Conservation (phyloP, 768 basidiomycete species). For the Pisolithus orientalis region DNA sequence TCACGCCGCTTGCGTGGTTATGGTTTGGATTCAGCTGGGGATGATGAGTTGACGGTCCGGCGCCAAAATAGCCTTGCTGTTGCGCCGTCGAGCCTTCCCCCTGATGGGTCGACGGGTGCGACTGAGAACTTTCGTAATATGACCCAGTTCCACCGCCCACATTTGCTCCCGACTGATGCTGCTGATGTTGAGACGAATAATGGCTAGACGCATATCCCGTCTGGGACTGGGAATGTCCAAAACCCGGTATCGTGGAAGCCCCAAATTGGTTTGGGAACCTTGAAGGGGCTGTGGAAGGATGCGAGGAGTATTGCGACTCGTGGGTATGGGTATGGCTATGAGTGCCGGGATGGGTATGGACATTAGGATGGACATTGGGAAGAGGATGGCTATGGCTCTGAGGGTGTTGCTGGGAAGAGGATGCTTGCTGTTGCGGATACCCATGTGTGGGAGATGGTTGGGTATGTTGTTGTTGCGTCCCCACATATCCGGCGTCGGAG, state of each 20-base stretch:
- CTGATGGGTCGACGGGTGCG: conserved; percentile 8
- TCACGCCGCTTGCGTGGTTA: no score
- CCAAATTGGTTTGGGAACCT: conserved; percentile 4
- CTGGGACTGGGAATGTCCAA: not conserved
- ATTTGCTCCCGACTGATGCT: conserved; percentile 17
- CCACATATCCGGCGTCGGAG: not conserved
- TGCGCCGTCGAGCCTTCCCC: no score
- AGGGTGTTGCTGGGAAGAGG: conserved; percentile 2
- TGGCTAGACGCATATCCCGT: conserved; percentile 2
- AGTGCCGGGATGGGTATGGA: not conserved
- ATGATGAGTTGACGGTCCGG: no score
- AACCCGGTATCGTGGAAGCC: not conserved
- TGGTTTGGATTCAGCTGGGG: no score
- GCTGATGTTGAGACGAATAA: conserved; percentile 20
- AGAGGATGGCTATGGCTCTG: conserved; percentile 2
- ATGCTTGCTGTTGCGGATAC: conserved; percentile 13
- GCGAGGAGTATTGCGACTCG: conserved; percentile 19
- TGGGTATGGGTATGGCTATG: conserved; percentile 6
- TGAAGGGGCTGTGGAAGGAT: not conserved
- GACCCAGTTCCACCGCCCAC: conserved; percentile 10
- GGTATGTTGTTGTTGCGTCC: conserved; percentile 8
- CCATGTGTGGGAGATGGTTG: conserved; percentile 17
- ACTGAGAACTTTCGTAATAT: conserved; percentile 21
- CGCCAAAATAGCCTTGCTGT: no score
- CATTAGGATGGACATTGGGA: conserved; percentile 19